Evolutionary conservation across 2,329 filamentous ascomycete genomes (phyloP), one percentile per base, ranked within the genome.

Genomic region (Dothistroma septosporum): DNA sequence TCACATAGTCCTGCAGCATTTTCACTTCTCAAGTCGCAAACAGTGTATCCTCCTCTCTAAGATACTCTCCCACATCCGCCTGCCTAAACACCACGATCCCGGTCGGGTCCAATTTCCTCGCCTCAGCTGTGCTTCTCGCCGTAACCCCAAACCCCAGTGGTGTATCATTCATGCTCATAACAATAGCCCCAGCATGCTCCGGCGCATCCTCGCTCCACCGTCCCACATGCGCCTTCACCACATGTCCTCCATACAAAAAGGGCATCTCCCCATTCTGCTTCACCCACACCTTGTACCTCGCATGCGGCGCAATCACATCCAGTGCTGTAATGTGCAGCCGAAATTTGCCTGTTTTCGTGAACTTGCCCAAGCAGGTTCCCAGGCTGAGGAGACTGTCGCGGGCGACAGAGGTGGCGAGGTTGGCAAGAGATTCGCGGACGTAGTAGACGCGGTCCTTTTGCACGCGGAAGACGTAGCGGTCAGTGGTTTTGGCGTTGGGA

Each of bases 261-360:
- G 94, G 93, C 92, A 97, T 96, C 72, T 95, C 92, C 68, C 94
- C 94, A 77, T 97, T 97, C 61, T 87, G 85, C 78, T 95, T 95
- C 68, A 99, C 88, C 92, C 92, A 97, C 69, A 97, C 87, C 85
- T 97, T 97, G 79, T 96, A 96, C 61, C 94, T 83, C 49, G 93
- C 93, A 76, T 97, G 91, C 66, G 91, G 88, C 60, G 92, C 90
- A 67, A 99, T 88, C 65, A 97, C 85, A 65, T 92, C 89, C 61
- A 99, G 82, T n/a, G 85, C 90, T 1, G 93, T 97, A 73, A 97
- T 90, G 79, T 97, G 92, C 58, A 99, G 82, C 57, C 93, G 83
- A 80, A 99, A 97, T 77, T 97, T 97, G 65, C 92, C 91, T 4
- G 92, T 90, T 82, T 97, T 97, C 64, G 92, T 97, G 80, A 97